Evolutionary conservation across 768 basidiomycete species (phyloP).

Genomic region (Aureoboletus auriporus): DNA sequence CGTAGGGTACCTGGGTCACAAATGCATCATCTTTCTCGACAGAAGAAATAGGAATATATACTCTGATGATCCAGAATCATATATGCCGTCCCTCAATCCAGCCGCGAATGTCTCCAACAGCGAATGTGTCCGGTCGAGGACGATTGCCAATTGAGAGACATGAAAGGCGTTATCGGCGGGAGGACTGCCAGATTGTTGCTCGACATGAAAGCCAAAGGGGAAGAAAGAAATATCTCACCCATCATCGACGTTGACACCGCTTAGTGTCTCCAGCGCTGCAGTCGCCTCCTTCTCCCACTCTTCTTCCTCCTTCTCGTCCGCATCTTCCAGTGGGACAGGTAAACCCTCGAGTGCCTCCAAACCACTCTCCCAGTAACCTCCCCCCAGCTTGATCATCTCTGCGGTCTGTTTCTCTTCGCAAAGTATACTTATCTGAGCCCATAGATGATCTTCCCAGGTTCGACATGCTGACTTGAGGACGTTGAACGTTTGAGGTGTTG

Average conservation of each 20-base stretch:
- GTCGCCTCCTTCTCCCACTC: constrained; percentile 68
- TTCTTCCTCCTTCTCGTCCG: constrained; percentile 41
- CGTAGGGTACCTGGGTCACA: constrained; percentile 50
- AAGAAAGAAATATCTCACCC: constrained; percentile 42
- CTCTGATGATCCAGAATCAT: constrained; percentile 51
- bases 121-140: constrained; percentile 62
- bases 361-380: constrained; percentile 80
- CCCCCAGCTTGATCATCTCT: constrained; percentile 59
- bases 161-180: constrained; percentile 75
- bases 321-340: constrained; percentile 19
- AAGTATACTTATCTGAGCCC: constrained; percentile 81
- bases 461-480: constrained; percentile 71
- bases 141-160: constrained; percentile 75
- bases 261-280: constrained; percentile 52
- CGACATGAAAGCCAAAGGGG: not conserved
- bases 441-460: constrained; percentile 94
- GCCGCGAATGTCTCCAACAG: constrained; percentile 68
- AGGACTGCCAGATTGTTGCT: constrained; percentile 34
- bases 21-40: not conserved
- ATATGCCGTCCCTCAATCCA: constrained; percentile 50
- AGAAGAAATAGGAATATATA: constrained; percentile 32
- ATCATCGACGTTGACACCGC: constrained; percentile 55
- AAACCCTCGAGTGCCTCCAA: constrained; percentile 42
- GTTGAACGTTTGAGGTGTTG: constrained; percentile 59
- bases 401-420: constrained; percentile 77